phyloP scores from a whole-genome alignment of 73 alveolate genomes.

The Paramecium tetraurelia region DNA sequence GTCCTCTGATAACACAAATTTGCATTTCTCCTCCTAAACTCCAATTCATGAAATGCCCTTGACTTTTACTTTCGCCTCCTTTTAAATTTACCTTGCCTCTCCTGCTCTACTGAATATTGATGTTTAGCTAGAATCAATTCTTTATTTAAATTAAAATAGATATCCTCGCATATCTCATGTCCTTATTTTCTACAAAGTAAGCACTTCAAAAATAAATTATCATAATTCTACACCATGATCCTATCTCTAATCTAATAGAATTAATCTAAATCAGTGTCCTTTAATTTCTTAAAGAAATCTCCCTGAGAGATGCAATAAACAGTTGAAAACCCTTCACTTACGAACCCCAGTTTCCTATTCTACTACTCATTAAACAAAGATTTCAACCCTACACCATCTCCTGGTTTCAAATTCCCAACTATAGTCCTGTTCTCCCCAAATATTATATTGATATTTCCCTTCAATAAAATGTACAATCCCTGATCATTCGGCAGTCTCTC shows the following conservation, averaged over 20 bases:
- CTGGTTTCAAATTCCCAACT: background rate
- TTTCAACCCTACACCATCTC: background rate
- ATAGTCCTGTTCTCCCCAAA: background rate
- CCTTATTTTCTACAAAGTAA: background rate
- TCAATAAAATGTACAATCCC: background rate
- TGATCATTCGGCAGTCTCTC: background rate
- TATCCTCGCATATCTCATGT: slow-evolving; percentile 24
- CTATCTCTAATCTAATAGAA: background rate
- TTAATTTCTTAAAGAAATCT: background rate
- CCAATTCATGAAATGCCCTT: background rate
- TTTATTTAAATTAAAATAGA: background rate
- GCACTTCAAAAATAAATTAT: background rate
- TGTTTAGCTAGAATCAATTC: background rate
- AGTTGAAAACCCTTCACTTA: slow-evolving; percentile 20
- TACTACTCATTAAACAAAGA: background rate
- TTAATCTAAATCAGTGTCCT: slow-evolving; percentile 11
- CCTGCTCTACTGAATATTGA: background rate
- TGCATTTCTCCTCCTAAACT: background rate
- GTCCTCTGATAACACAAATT: background rate
- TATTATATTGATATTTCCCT: background rate
- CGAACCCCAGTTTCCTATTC: background rate
- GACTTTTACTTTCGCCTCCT: background rate
- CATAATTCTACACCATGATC: background rate
- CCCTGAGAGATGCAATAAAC: background rate
- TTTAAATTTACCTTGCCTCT: background rate